Base-by-base conservation (phyloP, 176 grass and related monocot species). In the Aechmea fasciata region DNA sequence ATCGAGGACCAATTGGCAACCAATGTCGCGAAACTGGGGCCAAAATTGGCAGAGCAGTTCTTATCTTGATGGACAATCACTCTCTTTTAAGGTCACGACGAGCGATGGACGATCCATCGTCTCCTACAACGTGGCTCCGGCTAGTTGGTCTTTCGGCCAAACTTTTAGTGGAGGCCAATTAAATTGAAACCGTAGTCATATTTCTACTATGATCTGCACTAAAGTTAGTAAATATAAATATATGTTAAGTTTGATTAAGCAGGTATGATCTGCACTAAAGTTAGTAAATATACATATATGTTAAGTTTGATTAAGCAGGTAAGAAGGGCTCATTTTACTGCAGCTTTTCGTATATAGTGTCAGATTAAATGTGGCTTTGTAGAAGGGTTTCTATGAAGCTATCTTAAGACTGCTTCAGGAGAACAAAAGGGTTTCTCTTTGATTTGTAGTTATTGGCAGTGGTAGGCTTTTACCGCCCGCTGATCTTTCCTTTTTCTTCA, bases 11-110 rank as follows among this genome's bases (percentile, higher is more conserved):
- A 67, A 77, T 66, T 95, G 90, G 90, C 68, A 71, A 61, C 23
- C 74, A 23, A 95, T 87, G 90, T 76, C 86, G 1, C 25, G 78
- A 41, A 95, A 95, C 71, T 95, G 86, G 90, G 86, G 90, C 2
- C 83, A 89, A 78, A 95, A 95, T 70, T 95, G 90, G 90, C 90
- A 95, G 77, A 89, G 86, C 78, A 80, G 72, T 61, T 72, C 59
- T 70, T 78, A 74, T 50, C 83, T 95, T 50, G 72, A 90, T 54
- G 72, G 81, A 0, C 81, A 83, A 65, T 18, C 68, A 11, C 83
- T 95, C 49, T 95, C 90, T 0, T 90, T 95, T 78, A 84, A 67
- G 69, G 75, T 95, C 33, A 89, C 70, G 3, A 41, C 75, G 12
- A 69, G 86, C 24, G 71, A 93, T 47, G 83, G 76, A 50, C 78